Evolutionary conservation across 2,329 filamentous ascomycete species (phyloP).

Genomic region (Cryphonectria japonica): DNA sequence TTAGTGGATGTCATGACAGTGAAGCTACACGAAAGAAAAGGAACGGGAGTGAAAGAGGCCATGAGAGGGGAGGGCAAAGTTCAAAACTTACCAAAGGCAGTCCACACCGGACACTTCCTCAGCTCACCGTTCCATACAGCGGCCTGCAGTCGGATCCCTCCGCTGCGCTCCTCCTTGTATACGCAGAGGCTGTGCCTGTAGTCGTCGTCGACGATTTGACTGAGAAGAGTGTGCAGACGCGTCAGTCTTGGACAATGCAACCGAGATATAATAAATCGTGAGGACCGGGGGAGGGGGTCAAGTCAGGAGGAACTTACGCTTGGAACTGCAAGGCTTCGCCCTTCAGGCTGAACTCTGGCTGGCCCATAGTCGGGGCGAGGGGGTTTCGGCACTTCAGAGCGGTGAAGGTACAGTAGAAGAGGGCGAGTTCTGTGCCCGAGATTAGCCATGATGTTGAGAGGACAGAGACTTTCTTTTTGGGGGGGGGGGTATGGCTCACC

Average conservation of each 20-base stretch:
- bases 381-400: constrained; percentile 57
- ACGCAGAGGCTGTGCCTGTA: constrained; percentile 59
- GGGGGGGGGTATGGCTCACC: constrained; percentile 41
- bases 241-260: background rate
- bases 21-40: too few species aligned
- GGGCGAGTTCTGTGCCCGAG: constrained; percentile 54
- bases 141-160: constrained; percentile 58
- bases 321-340: constrained; percentile 59
- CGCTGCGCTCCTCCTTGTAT: constrained; percentile 53
- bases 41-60: background rate
- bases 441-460: background rate
- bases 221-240: constrained; percentile 36
- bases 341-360: constrained; percentile 49
- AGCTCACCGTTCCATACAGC: constrained; percentile 59
- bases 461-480: background rate
- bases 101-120: constrained; percentile 63
- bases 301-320: constrained; percentile 49
- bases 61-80: too few species aligned
- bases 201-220: constrained; percentile 60
- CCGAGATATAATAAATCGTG: background rate
- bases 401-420: constrained; percentile 63
- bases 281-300: background rate
- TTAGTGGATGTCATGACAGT: background rate
- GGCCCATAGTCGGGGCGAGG: constrained; percentile 48
- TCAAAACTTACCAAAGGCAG: constrained; percentile 57